Base-by-base conservation (phyloP, 768 basidiomycete genomes). In the Rhizopogon vesiculosus region DNA sequence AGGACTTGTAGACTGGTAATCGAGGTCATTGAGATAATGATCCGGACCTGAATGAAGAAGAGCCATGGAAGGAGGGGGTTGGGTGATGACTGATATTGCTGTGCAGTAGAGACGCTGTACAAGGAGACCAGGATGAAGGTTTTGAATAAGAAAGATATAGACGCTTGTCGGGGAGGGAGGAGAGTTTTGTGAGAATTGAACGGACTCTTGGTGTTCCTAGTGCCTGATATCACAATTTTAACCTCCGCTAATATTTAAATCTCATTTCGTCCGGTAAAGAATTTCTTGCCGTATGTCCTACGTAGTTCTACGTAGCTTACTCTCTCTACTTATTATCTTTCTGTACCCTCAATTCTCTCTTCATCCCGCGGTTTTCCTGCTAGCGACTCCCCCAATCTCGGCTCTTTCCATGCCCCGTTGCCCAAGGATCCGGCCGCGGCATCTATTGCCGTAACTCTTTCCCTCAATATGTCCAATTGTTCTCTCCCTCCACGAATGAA, bases 101-200 rank as follows among this genome's bases (percentile, higher is more conserved):
- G 48, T 43, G 49, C 18, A 39, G 22, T n/a, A 28, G n/a, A 19
- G 31, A 53, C 8, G 38, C 40, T 33, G 45, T 48, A 46, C 46
- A 19, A 40, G 42, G 7, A 42, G 28, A 46, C n/a, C 5, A 22
- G 48, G 19, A 28, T 42, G 55, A 25, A 45, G 40, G 45, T 43
- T 29, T 42, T 48, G 46, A 54, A 52, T 38, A 60, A 45, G 51
- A 33, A 53, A 28, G 41, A 18, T 18, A 42, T 52, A 54, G 52
- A 61, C 67, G 69, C 65, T 69, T 57, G 38, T 58, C 59, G 55
- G 53, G 45, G 44, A 45, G 53, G 51, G 48, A 54, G 50, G 48
- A 59, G 56, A 61, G 56, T 55, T 61, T 61, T 63, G 68, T 71
- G 68, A 65, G 69, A 69, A 68, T 55, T 51, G 31, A 33, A 33